Percentiles rank a stretch among this genome's conserved stretches.
These are phyloP conservation scores for Tolypocladium nubicola DNA, from an alignment of 2,329 filamentous ascomycete genomes.

Conservation along the genomic window DNA sequence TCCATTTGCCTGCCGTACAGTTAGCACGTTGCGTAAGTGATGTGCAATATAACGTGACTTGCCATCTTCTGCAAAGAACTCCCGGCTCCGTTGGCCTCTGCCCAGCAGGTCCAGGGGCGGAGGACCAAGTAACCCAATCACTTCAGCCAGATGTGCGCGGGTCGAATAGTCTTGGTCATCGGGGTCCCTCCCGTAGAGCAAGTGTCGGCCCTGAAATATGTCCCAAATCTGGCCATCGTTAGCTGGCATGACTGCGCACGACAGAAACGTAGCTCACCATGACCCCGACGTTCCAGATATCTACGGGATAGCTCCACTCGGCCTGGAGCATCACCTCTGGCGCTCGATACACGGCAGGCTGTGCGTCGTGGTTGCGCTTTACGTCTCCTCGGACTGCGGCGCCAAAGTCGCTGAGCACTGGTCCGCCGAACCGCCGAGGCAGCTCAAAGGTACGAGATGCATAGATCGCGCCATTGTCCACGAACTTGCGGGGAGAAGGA, in stretches of 20 bases:
- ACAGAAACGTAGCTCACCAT: slow-evolving; percentile 5
- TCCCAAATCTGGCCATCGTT: slow-evolving; percentile 10
- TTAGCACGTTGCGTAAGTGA: not conserved
- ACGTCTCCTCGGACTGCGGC: not conserved
- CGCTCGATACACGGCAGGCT: slow-evolving; percentile 12
- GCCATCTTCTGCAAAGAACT: slow-evolving; percentile 9
- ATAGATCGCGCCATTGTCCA: not conserved
- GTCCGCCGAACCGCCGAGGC: not conserved
- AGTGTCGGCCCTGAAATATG: slow-evolving; percentile 10
- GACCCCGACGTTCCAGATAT: slow-evolving; percentile 10
- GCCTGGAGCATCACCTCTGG: slow-evolving; percentile 13
- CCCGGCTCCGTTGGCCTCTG: slow-evolving; percentile 3
- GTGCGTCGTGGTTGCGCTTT: slow-evolving; percentile 7
- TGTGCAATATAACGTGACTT: not conserved
- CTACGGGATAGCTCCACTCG: slow-evolving; percentile 7
- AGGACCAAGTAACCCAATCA: slow-evolving; percentile 10
- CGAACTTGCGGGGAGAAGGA: not conserved
- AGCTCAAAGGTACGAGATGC: not conserved
- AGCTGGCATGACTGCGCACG: too few relatives aligned
- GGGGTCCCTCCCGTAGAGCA: slow-evolving; percentile 10
- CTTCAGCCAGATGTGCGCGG: slow-evolving; percentile 12
- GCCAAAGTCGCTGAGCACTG: not conserved
- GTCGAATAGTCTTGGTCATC: slow-evolving; percentile 8
- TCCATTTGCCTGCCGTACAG: not conserved
- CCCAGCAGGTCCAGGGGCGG: slow-evolving; percentile 8